Evolutionary conservation across 1,284 basidiomycete genomes (phyloP).

Genomic region (Trametes polyzona): DNA sequence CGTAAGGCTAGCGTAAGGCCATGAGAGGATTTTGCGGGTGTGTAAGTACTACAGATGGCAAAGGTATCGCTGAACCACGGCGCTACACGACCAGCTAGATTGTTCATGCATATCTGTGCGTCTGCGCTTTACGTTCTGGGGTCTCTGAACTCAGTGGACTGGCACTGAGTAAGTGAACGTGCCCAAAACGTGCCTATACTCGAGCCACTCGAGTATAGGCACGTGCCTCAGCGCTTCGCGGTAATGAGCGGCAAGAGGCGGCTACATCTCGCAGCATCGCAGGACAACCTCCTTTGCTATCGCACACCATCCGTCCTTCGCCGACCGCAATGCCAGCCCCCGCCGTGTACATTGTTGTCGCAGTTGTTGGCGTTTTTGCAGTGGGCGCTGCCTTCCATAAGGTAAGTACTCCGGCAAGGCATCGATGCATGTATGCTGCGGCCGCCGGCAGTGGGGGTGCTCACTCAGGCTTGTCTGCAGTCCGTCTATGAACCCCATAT

Average conservation of each 20-base stretch:
- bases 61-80: too few relatives aligned
- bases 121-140: too few relatives aligned
- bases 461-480: conserved; percentile 35
- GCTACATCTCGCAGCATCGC: conserved; percentile 8
- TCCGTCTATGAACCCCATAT: conserved; percentile 68
- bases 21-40: too few relatives aligned
- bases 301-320: conserved; percentile 22
- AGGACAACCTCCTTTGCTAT: conserved; percentile 6
- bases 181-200: too few relatives aligned
- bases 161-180: too few relatives aligned
- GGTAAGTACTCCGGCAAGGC: conserved; percentile 25
- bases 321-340: conserved; percentile 38
- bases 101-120: too few relatives aligned
- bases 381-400: conserved; percentile 37
- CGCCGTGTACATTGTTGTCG: conserved; percentile 37
- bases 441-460: not conserved
- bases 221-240: too few relatives aligned
- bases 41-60: too few relatives aligned
- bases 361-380: conserved; percentile 30
- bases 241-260: conserved; percentile 3
- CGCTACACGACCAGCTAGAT: too few relatives aligned
- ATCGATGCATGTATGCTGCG: not conserved
- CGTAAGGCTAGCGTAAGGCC: too few relatives aligned
- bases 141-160: too few relatives aligned
- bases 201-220: too few relatives aligned